Evolutionary conservation across 179 eudicot genomes (phyloP), one percentile per base, ranked within the genome.

Genomic region (Corrigiola litoralis): DNA sequence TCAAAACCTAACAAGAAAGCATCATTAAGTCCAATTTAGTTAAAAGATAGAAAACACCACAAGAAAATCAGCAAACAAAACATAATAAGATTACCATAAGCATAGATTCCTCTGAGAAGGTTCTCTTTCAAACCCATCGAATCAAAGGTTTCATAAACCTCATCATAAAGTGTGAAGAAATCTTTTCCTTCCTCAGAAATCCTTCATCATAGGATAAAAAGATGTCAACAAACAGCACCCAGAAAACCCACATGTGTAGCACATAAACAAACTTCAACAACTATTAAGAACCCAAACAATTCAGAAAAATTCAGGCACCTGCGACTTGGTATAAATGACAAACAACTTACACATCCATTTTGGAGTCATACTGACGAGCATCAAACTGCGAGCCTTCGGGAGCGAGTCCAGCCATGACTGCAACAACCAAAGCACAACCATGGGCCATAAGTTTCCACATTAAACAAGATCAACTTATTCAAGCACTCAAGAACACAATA

Each of bases 101-200:
- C 95, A 70, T 87, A 87, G 21, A 87, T 87, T 62, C 90, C 95
- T 78, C 90, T 79, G 29, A 87, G 80, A 68, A 87, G 95, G 64
- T 87, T 87, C 75, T 85, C 95, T 51, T 74, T 70, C 75, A 87
- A 77, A 40, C 85, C 82, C 95, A 87, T 87, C 21, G 74, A 44
- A 73, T 87, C 95, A 76, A 87, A 87, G 57, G 79, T 87, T 0
- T 87, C 95, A 46, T 74, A 74, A 45, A 87, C 90, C 71, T 87
- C 95, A 49, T 85, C 90, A 63, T 75, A 83, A 5, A 86, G 72
- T 5, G 85, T 81, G 61, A 87, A 87, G 72, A 83, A 86, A 44
- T 86, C 88, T 4, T 77, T 71, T 44, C 84, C 83, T 69, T 83
- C 90, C 69, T 81, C 78, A 29, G 84, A 78, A 73, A 56, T 54